Conservation (phyloP, 805 yeast species). For the Saccharomycodes ludwigii region DNA sequence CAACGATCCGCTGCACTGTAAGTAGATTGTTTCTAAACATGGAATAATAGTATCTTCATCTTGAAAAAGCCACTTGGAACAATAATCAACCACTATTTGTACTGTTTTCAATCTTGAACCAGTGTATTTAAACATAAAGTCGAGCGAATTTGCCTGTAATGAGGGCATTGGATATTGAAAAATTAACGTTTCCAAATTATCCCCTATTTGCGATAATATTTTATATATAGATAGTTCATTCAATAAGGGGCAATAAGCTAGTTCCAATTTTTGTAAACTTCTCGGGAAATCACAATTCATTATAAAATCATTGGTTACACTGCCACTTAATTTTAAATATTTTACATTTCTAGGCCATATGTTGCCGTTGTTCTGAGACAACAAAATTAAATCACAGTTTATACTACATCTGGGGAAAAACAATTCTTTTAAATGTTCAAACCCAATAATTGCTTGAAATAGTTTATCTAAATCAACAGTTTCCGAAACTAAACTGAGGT, state of each 20-base stretch:
- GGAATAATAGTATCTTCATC: slow-evolving; percentile 32
- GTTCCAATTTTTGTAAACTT: slow-evolving; percentile 57
- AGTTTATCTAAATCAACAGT: slow-evolving; percentile 74
- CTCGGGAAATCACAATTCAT: slow-evolving; percentile 57
- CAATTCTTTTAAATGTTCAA: slow-evolving; percentile 53
- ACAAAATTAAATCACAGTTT: slow-evolving; percentile 40
- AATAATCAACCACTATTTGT: slow-evolving; percentile 72
- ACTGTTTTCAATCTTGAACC: slow-evolving; percentile 48
- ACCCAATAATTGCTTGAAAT: slow-evolving; percentile 57
- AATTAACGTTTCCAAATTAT: slow-evolving; percentile 44
- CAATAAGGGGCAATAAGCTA: slow-evolving; percentile 80
- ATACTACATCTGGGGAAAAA: slow-evolving; percentile 86
- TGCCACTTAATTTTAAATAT: slow-evolving; percentile 74
- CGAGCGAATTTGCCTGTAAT: slow-evolving; percentile 55
- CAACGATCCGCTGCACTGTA: slow-evolving; percentile 76
- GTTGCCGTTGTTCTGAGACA: slow-evolving; percentile 26
- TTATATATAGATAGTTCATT: slow-evolving; percentile 52
- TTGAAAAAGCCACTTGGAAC: slow-evolving; percentile 35
- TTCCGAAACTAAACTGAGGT: slow-evolving; percentile 79
- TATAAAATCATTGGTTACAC: slow-evolving; percentile 73
- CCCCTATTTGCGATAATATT: slow-evolving; percentile 54
- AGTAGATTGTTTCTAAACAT: slow-evolving; percentile 49
- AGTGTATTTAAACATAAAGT: slow-evolving; percentile 61
- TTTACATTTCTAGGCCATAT: slow-evolving; percentile 75
- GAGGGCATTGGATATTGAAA: slow-evolving; percentile 87